These are phyloP conservation scores for Anisodus acutangulus DNA, from an alignment of 257 asterid species.

Conservation along the genomic window DNA sequence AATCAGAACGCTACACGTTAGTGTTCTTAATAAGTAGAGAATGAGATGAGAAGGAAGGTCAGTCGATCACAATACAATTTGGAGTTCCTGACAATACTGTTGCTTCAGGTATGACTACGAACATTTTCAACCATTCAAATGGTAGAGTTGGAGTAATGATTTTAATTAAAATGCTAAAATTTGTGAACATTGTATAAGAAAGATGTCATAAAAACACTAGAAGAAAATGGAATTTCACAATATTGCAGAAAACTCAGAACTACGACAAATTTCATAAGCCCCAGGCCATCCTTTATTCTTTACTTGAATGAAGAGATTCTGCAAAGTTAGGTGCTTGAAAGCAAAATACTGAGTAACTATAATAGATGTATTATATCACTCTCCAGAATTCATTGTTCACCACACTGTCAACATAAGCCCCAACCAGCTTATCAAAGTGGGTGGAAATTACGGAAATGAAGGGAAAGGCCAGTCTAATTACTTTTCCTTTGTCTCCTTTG, in stretches of 20 bases:
- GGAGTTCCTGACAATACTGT: neutral
- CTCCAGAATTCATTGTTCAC: neutral
- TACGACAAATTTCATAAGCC: neutral
- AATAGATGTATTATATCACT: neutral
- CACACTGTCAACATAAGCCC: neutral
- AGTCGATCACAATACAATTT: neutral
- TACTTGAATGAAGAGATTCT: neutral
- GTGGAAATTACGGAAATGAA: neutral
- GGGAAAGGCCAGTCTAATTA: neutral
- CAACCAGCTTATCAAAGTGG: conserved; percentile 17
- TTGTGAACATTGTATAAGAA: neutral
- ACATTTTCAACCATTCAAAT: neutral
- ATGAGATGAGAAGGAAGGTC: neutral
- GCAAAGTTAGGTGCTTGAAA: conserved; percentile 9
- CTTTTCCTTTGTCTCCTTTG: neutral
- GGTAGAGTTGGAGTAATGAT: neutral
- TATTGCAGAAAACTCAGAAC: neutral
- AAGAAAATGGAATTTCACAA: neutral
- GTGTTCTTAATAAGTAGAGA: neutral
- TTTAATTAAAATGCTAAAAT: neutral
- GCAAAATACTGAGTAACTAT: neutral
- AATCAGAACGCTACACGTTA: conserved; percentile 14
- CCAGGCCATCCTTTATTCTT: neutral
- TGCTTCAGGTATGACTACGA: neutral
- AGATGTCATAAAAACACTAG: neutral